Conservation (phyloP, 139 green algal genomes). For the Mychonastes homosphaera region DNA sequence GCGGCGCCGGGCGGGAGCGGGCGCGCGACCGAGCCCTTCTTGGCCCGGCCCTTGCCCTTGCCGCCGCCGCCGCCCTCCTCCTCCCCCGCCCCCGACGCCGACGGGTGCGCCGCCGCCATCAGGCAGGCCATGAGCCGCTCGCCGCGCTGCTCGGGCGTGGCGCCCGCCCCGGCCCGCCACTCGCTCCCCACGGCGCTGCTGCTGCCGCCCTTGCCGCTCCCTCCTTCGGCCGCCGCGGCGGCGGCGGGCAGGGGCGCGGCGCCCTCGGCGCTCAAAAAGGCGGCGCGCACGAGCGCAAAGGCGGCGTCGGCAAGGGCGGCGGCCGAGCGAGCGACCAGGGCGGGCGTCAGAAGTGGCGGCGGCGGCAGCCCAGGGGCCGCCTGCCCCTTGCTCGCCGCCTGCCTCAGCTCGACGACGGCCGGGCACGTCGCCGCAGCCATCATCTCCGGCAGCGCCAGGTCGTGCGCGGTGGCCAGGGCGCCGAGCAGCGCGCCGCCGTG, state of each 20-base stretch:
- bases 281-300: conserved; percentile 30
- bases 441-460: conserved; percentile 33
- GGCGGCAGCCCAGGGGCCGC: conserved; percentile 23
- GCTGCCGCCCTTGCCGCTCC: background rate
- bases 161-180: too few species aligned
- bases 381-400: conserved; percentile 6
- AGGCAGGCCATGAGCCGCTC: conserved; percentile 45
- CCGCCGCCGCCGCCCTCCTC: background rate
- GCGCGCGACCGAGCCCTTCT: conserved; percentile 7
- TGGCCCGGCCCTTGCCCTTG: background rate
- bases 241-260: background rate
- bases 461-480: conserved; percentile 24
- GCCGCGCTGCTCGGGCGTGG: conserved; percentile 33
- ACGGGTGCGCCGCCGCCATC: conserved; percentile 31
- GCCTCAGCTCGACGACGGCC: conserved; percentile 8
- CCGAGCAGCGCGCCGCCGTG: conserved; percentile 20
- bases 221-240: conserved; percentile 3
- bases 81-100: background rate
- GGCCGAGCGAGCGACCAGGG: conserved; percentile 10
- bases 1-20: background rate
- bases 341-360: conserved; percentile 4
- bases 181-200: conserved; percentile 4
- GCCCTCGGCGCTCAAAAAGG: conserved; percentile 18
- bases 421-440: too few species aligned
- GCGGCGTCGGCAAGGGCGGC: conserved; percentile 16